Evolutionary conservation across 2,329 filamentous ascomycete species (phyloP).

Genomic region (Neonectria faginata): DNA sequence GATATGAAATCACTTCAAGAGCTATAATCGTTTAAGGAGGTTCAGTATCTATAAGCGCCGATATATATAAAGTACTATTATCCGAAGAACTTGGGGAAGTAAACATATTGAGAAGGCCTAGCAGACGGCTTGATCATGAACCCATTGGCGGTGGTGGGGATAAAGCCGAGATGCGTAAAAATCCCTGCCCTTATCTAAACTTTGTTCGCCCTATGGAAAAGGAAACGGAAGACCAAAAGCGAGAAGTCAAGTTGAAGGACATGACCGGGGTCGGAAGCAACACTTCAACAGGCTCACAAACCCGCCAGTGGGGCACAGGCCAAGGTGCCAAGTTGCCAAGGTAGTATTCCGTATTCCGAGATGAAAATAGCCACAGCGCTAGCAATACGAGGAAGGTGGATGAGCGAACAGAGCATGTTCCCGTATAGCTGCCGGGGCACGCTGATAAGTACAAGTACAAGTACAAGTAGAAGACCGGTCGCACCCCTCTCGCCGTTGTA

Average conservation of each 20-base stretch:
- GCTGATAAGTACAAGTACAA: background rate
- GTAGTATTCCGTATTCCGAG: background rate
- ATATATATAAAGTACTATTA: too few relatives aligned
- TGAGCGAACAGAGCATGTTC: background rate
- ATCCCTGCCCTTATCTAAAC: too few relatives aligned
- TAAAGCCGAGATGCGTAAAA: too few relatives aligned
- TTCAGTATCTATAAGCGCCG: too few relatives aligned
- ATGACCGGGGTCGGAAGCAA: background rate
- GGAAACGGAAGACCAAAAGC: too few relatives aligned
- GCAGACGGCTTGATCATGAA: too few relatives aligned
- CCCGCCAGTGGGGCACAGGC: background rate
- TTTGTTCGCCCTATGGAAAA: too few relatives aligned
- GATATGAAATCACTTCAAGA: too few relatives aligned
- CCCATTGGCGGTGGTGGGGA: too few relatives aligned
- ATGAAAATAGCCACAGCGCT: background rate
- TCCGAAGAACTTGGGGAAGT: too few relatives aligned
- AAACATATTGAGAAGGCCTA: too few relatives aligned
- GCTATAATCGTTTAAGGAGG: too few relatives aligned
- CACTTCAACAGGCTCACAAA: background rate
- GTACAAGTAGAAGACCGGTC: background rate
- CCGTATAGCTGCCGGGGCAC: background rate
- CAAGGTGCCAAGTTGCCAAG: background rate
- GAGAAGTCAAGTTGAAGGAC: background rate
- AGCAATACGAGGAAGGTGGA: conserved; percentile 3
- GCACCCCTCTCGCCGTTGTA: background rate